Base-by-base conservation (phyloP, 2,329 filamentous ascomycete species). In the Pezicula rhizophila region DNA sequence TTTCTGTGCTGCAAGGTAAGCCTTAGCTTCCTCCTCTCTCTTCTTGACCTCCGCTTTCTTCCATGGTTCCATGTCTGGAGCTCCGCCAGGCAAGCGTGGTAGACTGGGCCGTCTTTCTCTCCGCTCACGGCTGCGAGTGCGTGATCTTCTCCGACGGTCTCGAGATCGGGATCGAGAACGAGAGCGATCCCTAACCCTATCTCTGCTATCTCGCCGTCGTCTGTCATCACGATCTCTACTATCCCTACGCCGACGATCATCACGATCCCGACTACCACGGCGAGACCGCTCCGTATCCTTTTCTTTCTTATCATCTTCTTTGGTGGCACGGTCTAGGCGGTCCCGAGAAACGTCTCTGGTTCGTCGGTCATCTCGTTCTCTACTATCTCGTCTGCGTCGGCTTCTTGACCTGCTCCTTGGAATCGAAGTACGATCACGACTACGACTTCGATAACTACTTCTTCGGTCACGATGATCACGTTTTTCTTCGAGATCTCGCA, bases 21-120 rank as follows among this genome's bases (percentile, higher is more conserved):
- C 79, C 61, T 82, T 83, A 35, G 81, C 81, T 63, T 84, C 80
- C 53, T 75, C 75, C 61, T 83, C 79, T 45, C 80, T 75, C 60
- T 80, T 79, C 61, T 74, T 78, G 46, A 81, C 79, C 57, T 82
- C 79, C 50, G 77, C 76, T 54, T 77, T 74, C 61, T 84, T 84
- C 72, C 78, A 55, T 17, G 54, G 50, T 46, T 64, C 62, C 14
- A 41, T 31, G n/a, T 43, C 43, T 41, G 40, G 40, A 42, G 40
- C 40, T 46, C 49, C 20, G 46, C 39, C 40, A 34, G 49, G 37
- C 35, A 45, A 10, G 45, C n/a, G 33, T n/a, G 48, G 48, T 45
- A 46, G 52, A 41, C 44, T 42, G 59, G 55, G 53, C 44, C 52
- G 53, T 42, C 50, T 45, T 23, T 53, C 52, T 43, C 55, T 47